These are phyloP conservation scores for Spergularia bocconei DNA, from an alignment of 148 eudicot genomes.

Conservation along the genomic window DNA sequence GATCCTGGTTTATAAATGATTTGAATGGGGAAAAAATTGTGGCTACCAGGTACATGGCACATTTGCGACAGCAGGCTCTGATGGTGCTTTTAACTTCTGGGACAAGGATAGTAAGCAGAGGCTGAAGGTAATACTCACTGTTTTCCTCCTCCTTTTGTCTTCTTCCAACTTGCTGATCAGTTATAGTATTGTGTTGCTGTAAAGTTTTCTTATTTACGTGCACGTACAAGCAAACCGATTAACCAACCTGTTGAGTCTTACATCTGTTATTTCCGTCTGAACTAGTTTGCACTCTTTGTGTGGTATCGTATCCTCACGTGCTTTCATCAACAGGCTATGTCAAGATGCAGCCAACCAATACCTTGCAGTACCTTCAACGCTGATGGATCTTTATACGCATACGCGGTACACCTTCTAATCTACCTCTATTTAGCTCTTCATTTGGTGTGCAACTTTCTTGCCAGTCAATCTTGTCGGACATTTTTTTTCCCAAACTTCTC, in stretches of 20 bases:
- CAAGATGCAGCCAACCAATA: constrained; percentile 85
- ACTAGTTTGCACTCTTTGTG: neutral
- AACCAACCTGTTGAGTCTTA: too few species aligned
- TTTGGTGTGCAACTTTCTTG: neutral
- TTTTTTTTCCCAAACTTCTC: too few species aligned
- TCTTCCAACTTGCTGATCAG: neutral
- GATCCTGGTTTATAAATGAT: neutral
- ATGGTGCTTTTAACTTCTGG: constrained; percentile 94
- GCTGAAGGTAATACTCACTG: constrained; percentile 55
- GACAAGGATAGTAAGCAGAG: constrained; percentile 99
- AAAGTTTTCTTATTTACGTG: too few species aligned
- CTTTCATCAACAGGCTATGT: constrained; percentile 55
- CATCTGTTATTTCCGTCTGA: neutral
- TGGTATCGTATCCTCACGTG: constrained; percentile 9
- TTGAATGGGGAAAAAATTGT: neutral
- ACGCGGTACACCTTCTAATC: constrained; percentile 51
- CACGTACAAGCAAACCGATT: too few species aligned
- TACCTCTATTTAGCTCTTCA: neutral
- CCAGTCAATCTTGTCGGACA: neutral
- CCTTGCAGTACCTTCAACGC: constrained; percentile 79
- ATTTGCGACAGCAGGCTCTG: constrained; percentile 97
- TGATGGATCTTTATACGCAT: constrained; percentile 86
- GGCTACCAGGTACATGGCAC: constrained; percentile 68
- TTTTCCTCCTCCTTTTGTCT: neutral
- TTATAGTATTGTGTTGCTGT: too few species aligned